phyloP scores from a whole-genome alignment of 1,284 basidiomycete species.

The Porodaedalea pini region DNA sequence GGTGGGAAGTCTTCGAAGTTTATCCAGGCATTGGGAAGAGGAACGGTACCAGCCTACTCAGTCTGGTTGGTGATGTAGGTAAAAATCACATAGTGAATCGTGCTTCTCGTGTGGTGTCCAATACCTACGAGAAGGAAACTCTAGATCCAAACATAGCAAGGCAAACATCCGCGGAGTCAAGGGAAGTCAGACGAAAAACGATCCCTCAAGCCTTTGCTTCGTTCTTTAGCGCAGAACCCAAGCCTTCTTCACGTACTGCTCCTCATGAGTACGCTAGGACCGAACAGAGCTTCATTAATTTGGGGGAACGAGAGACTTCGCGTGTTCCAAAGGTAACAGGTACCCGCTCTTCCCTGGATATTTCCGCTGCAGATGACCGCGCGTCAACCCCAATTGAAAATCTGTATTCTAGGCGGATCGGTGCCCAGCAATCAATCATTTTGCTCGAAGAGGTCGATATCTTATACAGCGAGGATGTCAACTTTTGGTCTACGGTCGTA shows the following conservation, averaged over 20 bases:
- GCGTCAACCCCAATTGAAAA: neutral
- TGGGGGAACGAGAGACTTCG: neutral
- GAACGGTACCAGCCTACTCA: conserved; percentile 73
- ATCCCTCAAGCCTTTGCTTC: neutral
- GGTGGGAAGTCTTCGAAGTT: conserved; percentile 96
- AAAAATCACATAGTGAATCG: conserved; percentile 80
- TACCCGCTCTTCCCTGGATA: neutral
- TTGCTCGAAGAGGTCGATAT: conserved; percentile 97
- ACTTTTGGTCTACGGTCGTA: conserved; percentile 88
- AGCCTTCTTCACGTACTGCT: neutral
- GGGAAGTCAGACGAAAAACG: neutral
- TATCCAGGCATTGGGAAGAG: conserved; percentile 93
- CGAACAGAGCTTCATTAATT: neutral
- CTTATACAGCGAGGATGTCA: conserved; percentile 83
- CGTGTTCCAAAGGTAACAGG: neutral
- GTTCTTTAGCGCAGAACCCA: neutral
- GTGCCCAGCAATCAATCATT: conserved; percentile 79
- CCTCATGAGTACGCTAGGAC: too few species aligned
- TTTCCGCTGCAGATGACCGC: neutral
- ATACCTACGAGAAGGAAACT: conserved; percentile 1
- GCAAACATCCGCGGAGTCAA: neutral
- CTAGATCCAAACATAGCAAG: neutral
- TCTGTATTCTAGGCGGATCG: conserved; percentile 17
- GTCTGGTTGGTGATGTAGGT: conserved; percentile 88
- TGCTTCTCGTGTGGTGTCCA: neutral